Percentiles rank a stretch among this genome's conserved stretches.
These are phyloP conservation scores for Cyamopsis tetragonoloba DNA, from an alignment of 306 rosid species.

Conservation along the genomic window DNA sequence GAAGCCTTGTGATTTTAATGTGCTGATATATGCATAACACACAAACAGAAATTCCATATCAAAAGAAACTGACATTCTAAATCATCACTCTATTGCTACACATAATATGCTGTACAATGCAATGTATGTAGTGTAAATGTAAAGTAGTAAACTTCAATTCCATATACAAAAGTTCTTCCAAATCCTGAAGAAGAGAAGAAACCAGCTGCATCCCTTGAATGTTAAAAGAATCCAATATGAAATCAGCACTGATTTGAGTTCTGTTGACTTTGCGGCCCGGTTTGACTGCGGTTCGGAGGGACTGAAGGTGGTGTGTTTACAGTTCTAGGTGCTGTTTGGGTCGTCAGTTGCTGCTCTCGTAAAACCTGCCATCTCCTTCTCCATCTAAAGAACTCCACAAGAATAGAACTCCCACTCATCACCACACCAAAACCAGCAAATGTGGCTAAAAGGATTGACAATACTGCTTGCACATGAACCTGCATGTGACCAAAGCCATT, in stretches of 20 bases:
- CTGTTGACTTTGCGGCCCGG: slow-evolving; percentile 26
- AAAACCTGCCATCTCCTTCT: slow-evolving; percentile 53
- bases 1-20: slow-evolving; percentile 24
- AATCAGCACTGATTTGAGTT: slow-evolving; percentile 32
- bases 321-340: slow-evolving; percentile 28
- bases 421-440: slow-evolving; percentile 88
- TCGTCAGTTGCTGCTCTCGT: slow-evolving; percentile 38
- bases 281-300: slow-evolving; percentile 22
- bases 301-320: slow-evolving; percentile 21
- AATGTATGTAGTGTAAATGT: slow-evolving; percentile 16
- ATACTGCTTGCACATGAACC: slow-evolving; percentile 82
- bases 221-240: slow-evolving; percentile 7
- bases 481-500: slow-evolving; percentile 25
- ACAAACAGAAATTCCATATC: slow-evolving; percentile 9
- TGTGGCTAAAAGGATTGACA: slow-evolving; percentile 85
- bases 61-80: slow-evolving; percentile 26
- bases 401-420: slow-evolving; percentile 84
- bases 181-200: slow-evolving; percentile 15
- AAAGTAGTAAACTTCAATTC: background rate
- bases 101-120: slow-evolving; percentile 38
- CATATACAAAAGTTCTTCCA: slow-evolving; percentile 26
- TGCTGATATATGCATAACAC: slow-evolving; percentile 9
- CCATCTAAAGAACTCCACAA: slow-evolving; percentile 65
- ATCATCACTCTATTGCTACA: slow-evolving; percentile 24
- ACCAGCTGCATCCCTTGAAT: slow-evolving; percentile 2